Evolutionary conservation across 192 early-diverging fungal species (phyloP), one percentile per base, ranked within the genome.

Genomic region (Podila minutissima): DNA sequence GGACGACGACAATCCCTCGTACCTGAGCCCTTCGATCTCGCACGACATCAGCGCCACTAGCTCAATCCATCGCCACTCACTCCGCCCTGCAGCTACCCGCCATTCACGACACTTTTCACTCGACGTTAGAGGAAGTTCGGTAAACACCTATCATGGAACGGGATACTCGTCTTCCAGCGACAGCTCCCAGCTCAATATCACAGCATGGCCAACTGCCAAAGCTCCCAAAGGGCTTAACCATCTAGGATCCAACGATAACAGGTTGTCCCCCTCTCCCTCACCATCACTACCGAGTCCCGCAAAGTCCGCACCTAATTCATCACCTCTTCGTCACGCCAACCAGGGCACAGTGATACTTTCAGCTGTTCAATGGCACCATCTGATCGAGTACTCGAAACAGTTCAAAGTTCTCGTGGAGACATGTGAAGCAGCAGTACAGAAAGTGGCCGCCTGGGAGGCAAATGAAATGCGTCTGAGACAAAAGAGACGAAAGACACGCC

Each of bases 351-450:
- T 71, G 20, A 58, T 41, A 2, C 15, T 71, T 9, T 13, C 69
- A 2, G 59, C 63, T 12, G 17, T 60, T 12, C 48, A 71, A 6
- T 78, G 69, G 75, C 63, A 71, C 5, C 57, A 58, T 8, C 20
- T 78, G 38, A 63, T 71, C 28, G 50, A 78, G 13, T 71, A 63
- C 38, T 28, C 75, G 5, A 67, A 46, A 28, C 75, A 67, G 51
- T 57, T 78, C 64, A 71, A 71, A 28, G 57, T 26, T 1, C 58
- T 71, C 50, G 50, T 64, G 5, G 26, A 51, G 3, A 64, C 46
- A 2, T 66, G 63, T 46, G 69, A 71, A 7, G 33, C 60, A 24
- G 26, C 64, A 11, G 38, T 78, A 37, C 41, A 71, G 17, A 60
- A 66, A 28, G 24, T 78, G 11, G 32, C 33, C 0, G 75, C 48